Percentiles rank a stretch among this genome's conserved stretches.
phyloP scores from a whole-genome alignment of 2,329 filamentous ascomycete genomes.

The Chrysosporium keratinophilum region DNA sequence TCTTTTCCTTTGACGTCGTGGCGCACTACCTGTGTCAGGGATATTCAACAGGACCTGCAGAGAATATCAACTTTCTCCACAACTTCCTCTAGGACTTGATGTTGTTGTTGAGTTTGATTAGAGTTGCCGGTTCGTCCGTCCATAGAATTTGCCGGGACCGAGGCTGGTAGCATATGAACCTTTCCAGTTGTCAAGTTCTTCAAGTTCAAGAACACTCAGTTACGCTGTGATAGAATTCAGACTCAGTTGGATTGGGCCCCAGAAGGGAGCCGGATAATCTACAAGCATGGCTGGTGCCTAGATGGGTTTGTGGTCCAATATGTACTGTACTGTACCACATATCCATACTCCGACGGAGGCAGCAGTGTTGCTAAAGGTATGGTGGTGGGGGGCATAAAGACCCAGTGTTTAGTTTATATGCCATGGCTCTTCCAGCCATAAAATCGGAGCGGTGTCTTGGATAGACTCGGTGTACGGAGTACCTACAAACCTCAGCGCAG shows the following conservation, averaged over 20 bases:
- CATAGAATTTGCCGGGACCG: constrained; percentile 17
- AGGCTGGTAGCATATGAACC: background rate
- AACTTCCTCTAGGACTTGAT: background rate
- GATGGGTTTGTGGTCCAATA: too few species aligned
- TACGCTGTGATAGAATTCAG: background rate
- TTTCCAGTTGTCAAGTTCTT: background rate
- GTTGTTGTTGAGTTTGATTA: background rate
- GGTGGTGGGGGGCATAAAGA: too few species aligned
- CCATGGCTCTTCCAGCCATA: too few species aligned
- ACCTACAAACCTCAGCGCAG: too few species aligned
- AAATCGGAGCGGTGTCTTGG: too few species aligned
- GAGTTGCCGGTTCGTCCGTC: background rate
- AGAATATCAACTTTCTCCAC: background rate
- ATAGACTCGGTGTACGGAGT: too few species aligned
- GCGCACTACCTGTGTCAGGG: background rate
- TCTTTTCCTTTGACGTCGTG: background rate
- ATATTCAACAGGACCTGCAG: background rate
- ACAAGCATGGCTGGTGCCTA: background rate
- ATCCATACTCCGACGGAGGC: too few species aligned
- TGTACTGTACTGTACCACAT: too few species aligned
- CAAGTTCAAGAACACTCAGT: background rate
- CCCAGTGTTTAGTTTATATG: too few species aligned
- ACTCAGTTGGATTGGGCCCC: background rate
- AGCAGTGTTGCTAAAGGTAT: too few species aligned
- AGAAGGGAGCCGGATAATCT: background rate